phyloP scores from a whole-genome alignment of 73 alveolate genomes.

The Paramecium sexaurelia region DNA sequence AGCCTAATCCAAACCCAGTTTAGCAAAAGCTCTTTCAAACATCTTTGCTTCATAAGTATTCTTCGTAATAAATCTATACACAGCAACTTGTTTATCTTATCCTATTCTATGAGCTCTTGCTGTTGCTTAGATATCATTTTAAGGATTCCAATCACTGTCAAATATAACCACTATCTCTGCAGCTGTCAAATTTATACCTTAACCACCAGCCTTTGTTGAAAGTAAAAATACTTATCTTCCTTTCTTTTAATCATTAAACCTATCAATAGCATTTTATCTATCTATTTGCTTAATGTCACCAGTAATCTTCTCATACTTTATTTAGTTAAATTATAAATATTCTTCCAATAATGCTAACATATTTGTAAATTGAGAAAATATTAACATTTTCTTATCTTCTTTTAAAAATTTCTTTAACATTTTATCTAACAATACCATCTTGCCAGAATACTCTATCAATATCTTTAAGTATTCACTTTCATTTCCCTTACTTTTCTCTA shows the following conservation, averaged over 20 bases:
- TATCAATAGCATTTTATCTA: conserved; percentile 90
- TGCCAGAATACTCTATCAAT: conserved; percentile 89
- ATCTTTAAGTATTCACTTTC: conserved; percentile 73
- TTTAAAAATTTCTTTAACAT: conserved; percentile 80
- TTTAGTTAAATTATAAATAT: conserved; percentile 78
- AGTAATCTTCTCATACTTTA: conserved; percentile 90
- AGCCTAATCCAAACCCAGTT: conserved; percentile 94
- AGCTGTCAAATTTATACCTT: conserved; percentile 97
- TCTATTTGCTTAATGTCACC: conserved; percentile 95
- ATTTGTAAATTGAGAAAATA: conserved; percentile 96
- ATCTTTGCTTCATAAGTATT: conserved; percentile 97
- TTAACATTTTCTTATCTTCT: conserved; percentile 91
- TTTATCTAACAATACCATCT: conserved; percentile 88
- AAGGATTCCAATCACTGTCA: conserved; percentile 99
- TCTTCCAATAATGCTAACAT: conserved; percentile 93
- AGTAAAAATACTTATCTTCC: conserved; percentile 91
- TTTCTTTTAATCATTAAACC: conserved; percentile 93
- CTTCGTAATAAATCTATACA: conserved; percentile 93
- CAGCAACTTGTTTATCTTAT: conserved; percentile 95
- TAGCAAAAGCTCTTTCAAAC: conserved; percentile 92
- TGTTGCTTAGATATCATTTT: conserved; percentile 96
- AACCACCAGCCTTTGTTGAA: conserved; percentile 99
- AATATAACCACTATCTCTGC: conserved; percentile 98
- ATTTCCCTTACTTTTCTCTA: conserved; percentile 60
- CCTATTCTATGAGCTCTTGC: conserved; percentile 99